These are phyloP conservation scores for Skeletonema marinoi DNA, from an alignment of 108 stramenopile genomes.

Conservation along the genomic window DNA sequence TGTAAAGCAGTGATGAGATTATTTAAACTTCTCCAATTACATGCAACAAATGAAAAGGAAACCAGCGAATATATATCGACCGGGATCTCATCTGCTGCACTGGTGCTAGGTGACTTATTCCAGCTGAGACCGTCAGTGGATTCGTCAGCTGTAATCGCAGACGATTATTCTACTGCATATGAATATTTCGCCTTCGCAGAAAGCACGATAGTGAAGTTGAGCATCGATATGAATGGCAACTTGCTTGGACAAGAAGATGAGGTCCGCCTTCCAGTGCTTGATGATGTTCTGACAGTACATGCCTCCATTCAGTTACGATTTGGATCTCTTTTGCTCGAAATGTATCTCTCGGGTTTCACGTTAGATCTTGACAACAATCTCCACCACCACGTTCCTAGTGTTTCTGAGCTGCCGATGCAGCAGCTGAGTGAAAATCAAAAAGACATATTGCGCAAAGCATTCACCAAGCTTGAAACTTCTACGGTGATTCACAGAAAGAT, in stretches of 20 bases:
- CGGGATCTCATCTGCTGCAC: neutral
- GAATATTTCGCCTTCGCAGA: neutral
- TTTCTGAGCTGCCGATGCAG: neutral
- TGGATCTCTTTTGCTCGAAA: constrained; percentile 10
- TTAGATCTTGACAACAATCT: constrained; percentile 8
- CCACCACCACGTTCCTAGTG: neutral
- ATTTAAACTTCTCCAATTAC: neutral
- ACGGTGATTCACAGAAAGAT: neutral
- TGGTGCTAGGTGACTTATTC: neutral
- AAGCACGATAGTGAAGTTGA: neutral
- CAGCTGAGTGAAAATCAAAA: constrained; percentile 5
- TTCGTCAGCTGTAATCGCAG: neutral
- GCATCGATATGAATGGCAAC: neutral
- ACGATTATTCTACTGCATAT: constrained; percentile 2
- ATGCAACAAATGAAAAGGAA: neutral
- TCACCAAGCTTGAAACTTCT: neutral
- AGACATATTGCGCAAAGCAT: neutral
- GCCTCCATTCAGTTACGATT: constrained; percentile 1
- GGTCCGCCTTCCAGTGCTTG: neutral
- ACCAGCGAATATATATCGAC: neutral
- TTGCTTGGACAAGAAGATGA: neutral
- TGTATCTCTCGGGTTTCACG: neutral
- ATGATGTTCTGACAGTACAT: neutral
- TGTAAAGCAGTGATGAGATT: neutral
- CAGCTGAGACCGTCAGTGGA: neutral